Base-by-base conservation (phyloP, 2,329 filamentous ascomycete species). In the Colletotrichum orchidophilum region DNA sequence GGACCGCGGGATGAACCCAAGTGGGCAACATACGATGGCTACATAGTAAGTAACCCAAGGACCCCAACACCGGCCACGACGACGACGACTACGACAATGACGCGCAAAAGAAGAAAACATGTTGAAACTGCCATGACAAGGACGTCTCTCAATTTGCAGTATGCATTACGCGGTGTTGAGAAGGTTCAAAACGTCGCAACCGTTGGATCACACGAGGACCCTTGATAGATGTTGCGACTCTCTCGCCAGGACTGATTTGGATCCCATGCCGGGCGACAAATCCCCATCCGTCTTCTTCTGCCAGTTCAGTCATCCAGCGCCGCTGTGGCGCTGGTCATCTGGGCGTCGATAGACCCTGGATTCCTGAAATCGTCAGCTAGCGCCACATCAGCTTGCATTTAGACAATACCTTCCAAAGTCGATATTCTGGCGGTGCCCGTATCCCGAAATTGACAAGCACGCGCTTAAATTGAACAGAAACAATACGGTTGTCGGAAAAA, bases 1-100 rank as follows among this genome's bases (percentile, higher is more conserved):
- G 59, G 46, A 24, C 27, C 24, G 49, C 49, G 52, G 52, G 52
- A 54, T 29, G 24, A 39, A 13, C 26, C 27, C 24, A 49, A 27
- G 49, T 53, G 60, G 60, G 31, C 24, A 54, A 29, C 42, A 29
- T 54, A 53, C 60, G 49, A 42, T 33, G 49, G 60, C 60, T 50
- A n/a, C n/a, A n/a, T n/a, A n/a, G n/a, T n/a, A 46, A 63, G 49
- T 63, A 26, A 63, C 49, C 49, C 8, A 50, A 21, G 3, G 24
- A 12, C 42, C 24, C 9, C 24, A 21, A 42, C 49, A 53, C 13
- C 24, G 50, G 21, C 12, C 50, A 53, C 21, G 50, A 26, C 50
- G 50, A 26, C 50, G 21, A 27, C 50, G 26, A 18, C 21, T 53
- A 26, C 50, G 49, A 24, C 46, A 49, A 31, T 31, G 15, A 24